Base-by-base conservation (phyloP, 1,284 basidiomycete species). In the Cryptococcus jaspeensis region DNA sequence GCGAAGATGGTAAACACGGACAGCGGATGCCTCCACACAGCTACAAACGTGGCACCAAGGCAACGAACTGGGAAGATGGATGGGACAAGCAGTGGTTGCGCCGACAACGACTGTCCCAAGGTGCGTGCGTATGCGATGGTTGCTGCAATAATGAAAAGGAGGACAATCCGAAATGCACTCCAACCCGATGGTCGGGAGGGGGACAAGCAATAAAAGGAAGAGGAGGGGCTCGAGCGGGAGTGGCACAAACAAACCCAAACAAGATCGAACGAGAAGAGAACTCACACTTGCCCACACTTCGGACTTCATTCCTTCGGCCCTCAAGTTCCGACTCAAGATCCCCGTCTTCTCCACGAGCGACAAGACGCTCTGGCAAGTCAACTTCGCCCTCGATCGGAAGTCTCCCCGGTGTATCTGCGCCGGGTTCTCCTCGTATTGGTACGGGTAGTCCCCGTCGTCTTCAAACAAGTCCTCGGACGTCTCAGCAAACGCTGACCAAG, bases 261-360 rank as follows among this genome's bases (percentile, higher is more conserved):
- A 28, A 22, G 35, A n/a, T n/a, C n/a, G n/a, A n/a, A 22, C 25
- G 25, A 44, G 20, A n/a, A 32, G 37, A 23, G 22, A n/a, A 53
- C 52, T 46, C 52, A 53, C 52, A 9, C 46, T 46, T 22, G 42
- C 20, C 52, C 52, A 53, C 20, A 53, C 28, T 36, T 53, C 52
- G 18, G 52, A 53, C 22, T 45, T 36, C 51, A 46, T 44, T 25
- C 42, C 51, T 22, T 52, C 51, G 12, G 22, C 39, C 25, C 41
- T 43, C 28, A 28, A 44, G 20, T 42, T 22, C 40, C 5, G 40
- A 42, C 18, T 7, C 44, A 12, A 25, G 6, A 25, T 46, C 8
- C 44, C 25, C 20, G 42, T 44, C 51, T 15, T 43, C 42, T 43
- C 35, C n/a, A 22, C 51, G 5, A 52, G 18, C 32, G 39, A 43